A percentile compares a stretch with the other conserved stretches of the same genome.
Conservation (phyloP, 352 stramenopile genomes). For the Blastocystis sp. region DNA sequence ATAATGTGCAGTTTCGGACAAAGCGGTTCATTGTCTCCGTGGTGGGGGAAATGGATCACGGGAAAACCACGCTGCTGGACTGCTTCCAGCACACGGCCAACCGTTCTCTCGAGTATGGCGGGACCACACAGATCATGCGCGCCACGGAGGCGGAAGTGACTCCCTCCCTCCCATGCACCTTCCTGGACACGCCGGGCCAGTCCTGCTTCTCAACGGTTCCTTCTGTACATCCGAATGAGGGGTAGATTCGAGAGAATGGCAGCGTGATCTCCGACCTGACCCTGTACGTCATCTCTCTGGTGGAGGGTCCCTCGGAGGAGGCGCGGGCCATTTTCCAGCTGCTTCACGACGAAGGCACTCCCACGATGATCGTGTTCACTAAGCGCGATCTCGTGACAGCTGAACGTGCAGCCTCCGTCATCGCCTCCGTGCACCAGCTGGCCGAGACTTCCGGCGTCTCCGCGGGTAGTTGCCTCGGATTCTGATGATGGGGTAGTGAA, state of each 20-base stretch:
- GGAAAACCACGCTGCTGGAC: constrained; percentile 56
- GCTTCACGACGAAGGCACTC: not conserved
- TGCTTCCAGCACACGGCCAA: constrained; percentile 35
- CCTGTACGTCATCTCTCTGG: constrained; percentile 51
- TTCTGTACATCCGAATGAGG: not conserved
- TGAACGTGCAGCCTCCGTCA: not conserved
- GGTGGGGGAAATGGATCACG: constrained; percentile 66
- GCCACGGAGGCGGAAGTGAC: not conserved
- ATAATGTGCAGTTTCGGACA: not conserved
- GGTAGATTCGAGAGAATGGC: constrained; percentile 65
- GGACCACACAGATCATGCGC: constrained; percentile 59
- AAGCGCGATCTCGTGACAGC: constrained; percentile 53
- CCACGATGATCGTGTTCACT: constrained; percentile 49
- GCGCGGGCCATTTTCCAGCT: constrained; percentile 36
- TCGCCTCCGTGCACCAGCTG: not conserved
- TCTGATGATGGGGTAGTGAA: constrained; percentile 32
- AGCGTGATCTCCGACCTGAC: constrained; percentile 52
- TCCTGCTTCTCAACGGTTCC: constrained; percentile 48
- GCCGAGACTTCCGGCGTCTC: not conserved
- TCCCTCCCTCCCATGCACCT: not conserved
- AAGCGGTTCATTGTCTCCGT: constrained; percentile 25
- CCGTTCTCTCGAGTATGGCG: constrained; percentile 47
- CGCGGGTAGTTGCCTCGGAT: not conserved
- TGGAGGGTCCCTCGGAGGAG: constrained; percentile 47
- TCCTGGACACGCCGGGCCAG: constrained; percentile 58